Conservation (phyloP, 2,329 filamentous ascomycete genomes). For the Curvularia eragrostidis region DNA sequence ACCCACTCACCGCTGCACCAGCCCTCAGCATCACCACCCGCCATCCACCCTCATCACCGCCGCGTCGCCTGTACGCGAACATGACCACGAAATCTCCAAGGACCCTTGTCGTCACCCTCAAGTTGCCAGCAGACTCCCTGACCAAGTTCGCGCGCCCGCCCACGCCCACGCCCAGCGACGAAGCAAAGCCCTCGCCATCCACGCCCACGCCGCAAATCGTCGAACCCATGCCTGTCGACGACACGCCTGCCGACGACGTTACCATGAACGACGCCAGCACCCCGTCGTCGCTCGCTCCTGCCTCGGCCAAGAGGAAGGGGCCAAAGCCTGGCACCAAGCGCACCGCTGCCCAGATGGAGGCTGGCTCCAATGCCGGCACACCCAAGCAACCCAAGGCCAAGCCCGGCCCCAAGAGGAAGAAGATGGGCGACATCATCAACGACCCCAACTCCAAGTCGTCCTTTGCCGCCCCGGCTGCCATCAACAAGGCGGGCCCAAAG, state of each 20-base stretch:
- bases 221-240: constrained; percentile 46
- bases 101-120: constrained; percentile 44
- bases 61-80: constrained; percentile 34
- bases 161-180: constrained; percentile 32
- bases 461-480: constrained; percentile 53
- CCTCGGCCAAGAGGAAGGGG: constrained; percentile 73
- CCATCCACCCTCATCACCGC: constrained; percentile 24
- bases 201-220: constrained; percentile 46
- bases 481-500: constrained; percentile 91
- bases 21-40: constrained; percentile 9
- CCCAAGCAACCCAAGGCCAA: constrained; percentile 77
- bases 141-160: constrained; percentile 39
- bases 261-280: constrained; percentile 41
- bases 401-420: constrained; percentile 92
- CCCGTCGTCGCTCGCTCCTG: constrained; percentile 53
- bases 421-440: constrained; percentile 70
- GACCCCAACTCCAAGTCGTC: constrained; percentile 50
- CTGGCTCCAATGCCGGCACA: constrained; percentile 37
- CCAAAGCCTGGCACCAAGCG: constrained; percentile 70
- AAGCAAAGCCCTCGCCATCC: constrained; percentile 50
- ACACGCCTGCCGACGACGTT: constrained; percentile 53
- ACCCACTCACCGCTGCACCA: constrained; percentile 16
- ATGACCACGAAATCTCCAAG: constrained; percentile 46
- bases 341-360: constrained; percentile 62
- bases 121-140: constrained; percentile 41